A percentile compares a stretch with the other conserved stretches of the same genome.
Evolutionary conservation across 163 green algal species (phyloP).

Genomic region (Volvox carteri): DNA sequence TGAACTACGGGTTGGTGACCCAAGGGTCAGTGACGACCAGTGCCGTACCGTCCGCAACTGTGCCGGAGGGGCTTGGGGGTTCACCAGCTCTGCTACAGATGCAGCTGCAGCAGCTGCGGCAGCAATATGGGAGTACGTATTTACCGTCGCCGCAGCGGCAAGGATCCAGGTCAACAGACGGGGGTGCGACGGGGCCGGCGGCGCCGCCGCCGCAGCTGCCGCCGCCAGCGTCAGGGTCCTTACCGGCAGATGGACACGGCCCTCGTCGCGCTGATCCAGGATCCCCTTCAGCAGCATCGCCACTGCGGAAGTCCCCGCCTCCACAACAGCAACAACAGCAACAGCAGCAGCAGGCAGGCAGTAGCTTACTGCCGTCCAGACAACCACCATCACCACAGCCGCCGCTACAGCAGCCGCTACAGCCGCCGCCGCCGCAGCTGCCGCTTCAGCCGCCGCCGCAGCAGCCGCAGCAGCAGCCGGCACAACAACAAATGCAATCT

Average conservation of each 20-base stretch:
- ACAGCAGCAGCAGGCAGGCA: constrained; percentile 1
- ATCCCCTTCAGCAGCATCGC: no score
- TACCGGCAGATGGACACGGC: no score
- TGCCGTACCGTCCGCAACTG: background rate
- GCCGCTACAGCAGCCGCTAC: background rate
- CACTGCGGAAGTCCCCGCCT: background rate
- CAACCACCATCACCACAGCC: background rate
- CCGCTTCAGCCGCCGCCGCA: background rate
- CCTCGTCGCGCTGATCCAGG: no score
- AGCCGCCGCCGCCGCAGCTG: background rate
- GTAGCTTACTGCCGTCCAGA: no score
- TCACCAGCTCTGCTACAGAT: background rate
- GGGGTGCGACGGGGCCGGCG: background rate
- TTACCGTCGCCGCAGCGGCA: constrained; percentile 22
- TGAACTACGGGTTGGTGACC: background rate
- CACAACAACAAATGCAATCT: background rate
- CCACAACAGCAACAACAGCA: background rate
- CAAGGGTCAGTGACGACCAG: background rate
- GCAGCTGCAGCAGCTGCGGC: constrained; percentile 50
- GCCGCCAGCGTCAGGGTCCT: background rate
- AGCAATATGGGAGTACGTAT: constrained; percentile 27
- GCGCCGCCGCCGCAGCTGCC: background rate
- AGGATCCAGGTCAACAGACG: background rate
- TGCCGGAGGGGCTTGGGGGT: background rate
- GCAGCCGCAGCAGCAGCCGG: background rate